Evolutionary conservation across 1,284 basidiomycete genomes (phyloP).

Genomic region (Ceratobasidium sp.): DNA sequence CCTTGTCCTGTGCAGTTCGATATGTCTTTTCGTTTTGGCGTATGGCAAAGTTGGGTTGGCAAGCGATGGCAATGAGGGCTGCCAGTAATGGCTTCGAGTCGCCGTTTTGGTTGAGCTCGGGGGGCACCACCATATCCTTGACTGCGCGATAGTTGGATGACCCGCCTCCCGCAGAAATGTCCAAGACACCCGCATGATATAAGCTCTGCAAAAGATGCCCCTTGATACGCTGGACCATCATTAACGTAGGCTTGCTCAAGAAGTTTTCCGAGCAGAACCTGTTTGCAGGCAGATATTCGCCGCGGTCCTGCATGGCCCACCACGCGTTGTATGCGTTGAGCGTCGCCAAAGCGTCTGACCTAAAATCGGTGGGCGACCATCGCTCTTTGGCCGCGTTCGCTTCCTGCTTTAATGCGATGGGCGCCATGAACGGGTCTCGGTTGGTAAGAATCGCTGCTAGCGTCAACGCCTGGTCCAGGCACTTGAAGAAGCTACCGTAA

Average conservation of each 20-base stretch:
- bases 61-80: slow-evolving; percentile 87
- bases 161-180: slow-evolving; percentile 76
- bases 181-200: slow-evolving; percentile 85
- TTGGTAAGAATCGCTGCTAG: slow-evolving; percentile 92
- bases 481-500: slow-evolving; percentile 94
- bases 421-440: slow-evolving; percentile 91
- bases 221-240: slow-evolving; percentile 89
- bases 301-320: slow-evolving; percentile 76
- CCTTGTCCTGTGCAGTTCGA: slow-evolving; percentile 89
- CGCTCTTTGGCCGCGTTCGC: slow-evolving; percentile 80
- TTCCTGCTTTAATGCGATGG: slow-evolving; percentile 75
- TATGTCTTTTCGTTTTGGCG: slow-evolving; percentile 79
- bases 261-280: slow-evolving; percentile 90
- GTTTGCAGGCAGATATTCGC: slow-evolving; percentile 75
- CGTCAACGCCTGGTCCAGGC: slow-evolving; percentile 89
- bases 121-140: slow-evolving; percentile 65
- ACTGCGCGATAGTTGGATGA: slow-evolving; percentile 48
- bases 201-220: slow-evolving; percentile 83
- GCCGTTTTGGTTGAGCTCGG: slow-evolving; percentile 80
- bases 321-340: slow-evolving; percentile 88
- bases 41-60: slow-evolving; percentile 95
- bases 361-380: slow-evolving; percentile 83
- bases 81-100: slow-evolving; percentile 85
- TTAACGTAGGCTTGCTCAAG: slow-evolving; percentile 84
- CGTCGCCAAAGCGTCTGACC: slow-evolving; percentile 87